These are phyloP conservation scores for Phytopythium mirpurense DNA, from an alignment of 352 stramenopile genomes.

Conservation along the genomic window DNA sequence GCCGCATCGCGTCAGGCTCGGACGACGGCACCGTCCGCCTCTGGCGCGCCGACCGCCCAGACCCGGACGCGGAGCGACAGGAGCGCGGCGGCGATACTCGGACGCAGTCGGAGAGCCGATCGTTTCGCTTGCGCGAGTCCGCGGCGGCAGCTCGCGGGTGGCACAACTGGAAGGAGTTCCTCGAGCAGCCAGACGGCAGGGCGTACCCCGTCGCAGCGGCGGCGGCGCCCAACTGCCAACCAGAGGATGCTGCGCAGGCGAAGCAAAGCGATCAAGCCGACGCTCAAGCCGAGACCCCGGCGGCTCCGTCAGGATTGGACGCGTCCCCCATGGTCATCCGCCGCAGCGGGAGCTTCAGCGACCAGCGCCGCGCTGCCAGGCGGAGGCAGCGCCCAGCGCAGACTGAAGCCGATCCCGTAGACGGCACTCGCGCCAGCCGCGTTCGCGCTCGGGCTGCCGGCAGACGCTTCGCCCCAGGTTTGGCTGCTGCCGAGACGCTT, in stretches of 20 bases:
- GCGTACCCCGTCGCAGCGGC: constrained; percentile 19
- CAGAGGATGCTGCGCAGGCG: neutral
- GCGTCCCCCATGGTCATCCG: constrained; percentile 20
- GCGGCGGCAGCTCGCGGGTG: constrained; percentile 13
- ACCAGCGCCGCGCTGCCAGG: neutral
- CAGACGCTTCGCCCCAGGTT: neutral
- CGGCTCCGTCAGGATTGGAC: constrained; percentile 1
- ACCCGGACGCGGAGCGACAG: neutral
- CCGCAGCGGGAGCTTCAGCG: constrained; percentile 10
- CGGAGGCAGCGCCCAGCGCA: constrained; percentile 16
- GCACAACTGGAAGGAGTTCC: constrained; percentile 30
- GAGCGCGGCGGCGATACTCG: neutral
- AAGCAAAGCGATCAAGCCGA: neutral
- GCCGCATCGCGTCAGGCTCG: constrained; percentile 44
- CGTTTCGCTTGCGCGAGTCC: neutral
- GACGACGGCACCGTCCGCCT: constrained; percentile 59
- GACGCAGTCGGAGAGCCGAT: neutral
- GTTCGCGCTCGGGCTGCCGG: neutral
- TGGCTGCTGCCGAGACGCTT: neutral
- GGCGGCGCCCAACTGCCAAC: constrained; percentile 4
- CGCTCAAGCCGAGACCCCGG: neutral
- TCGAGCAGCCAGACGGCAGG: constrained; percentile 22
- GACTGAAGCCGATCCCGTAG: neutral
- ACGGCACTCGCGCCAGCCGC: neutral
- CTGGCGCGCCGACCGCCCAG: constrained; percentile 27